Evolutionary conservation across 2,329 filamentous ascomycete species (phyloP).

Genomic region (Cyphellophora attinorum): DNA sequence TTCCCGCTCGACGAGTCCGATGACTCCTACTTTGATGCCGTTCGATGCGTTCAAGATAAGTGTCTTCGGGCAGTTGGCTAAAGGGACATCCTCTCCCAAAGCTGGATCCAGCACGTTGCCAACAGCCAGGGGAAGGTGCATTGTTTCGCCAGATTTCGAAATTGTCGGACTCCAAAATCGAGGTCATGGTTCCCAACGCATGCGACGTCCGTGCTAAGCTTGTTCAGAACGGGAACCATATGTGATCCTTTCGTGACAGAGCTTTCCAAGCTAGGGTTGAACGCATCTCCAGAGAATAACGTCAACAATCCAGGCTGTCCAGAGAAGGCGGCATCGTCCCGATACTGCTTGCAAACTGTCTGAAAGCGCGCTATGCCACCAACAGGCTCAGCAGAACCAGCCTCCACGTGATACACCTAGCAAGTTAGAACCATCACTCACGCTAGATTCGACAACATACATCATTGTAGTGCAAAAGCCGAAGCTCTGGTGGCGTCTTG

Average conservation of each 20-base stretch:
- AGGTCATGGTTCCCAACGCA: constrained; percentile 87
- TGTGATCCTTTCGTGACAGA: constrained; percentile 81
- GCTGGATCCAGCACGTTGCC: constrained; percentile 75
- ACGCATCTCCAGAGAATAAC: constrained; percentile 85
- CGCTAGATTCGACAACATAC: background rate
- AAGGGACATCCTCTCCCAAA: constrained; percentile 62
- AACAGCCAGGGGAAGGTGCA: constrained; percentile 85
- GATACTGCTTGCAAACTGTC: constrained; percentile 67
- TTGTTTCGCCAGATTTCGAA: constrained; percentile 59
- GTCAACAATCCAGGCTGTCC: constrained; percentile 60
- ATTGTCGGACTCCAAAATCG: constrained; percentile 80
- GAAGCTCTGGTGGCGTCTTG: constrained; percentile 54
- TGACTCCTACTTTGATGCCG: constrained; percentile 75
- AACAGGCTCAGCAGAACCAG: constrained; percentile 43
- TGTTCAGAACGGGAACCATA: constrained; percentile 80
- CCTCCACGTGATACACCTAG: constrained; percentile 85
- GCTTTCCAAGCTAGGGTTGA: constrained; percentile 83
- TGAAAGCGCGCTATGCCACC: constrained; percentile 77
- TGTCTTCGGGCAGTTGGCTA: constrained; percentile 67
- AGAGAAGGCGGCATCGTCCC: constrained; percentile 48
- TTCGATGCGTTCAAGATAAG: constrained; percentile 70
- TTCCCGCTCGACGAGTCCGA: constrained; percentile 78
- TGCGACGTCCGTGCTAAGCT: constrained; percentile 66
- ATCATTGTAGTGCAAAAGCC: constrained; percentile 87
- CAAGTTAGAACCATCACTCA: constrained; percentile 2